phyloP scores from a whole-genome alignment of 331 rosid species.

The Malus hybrid region DNA sequence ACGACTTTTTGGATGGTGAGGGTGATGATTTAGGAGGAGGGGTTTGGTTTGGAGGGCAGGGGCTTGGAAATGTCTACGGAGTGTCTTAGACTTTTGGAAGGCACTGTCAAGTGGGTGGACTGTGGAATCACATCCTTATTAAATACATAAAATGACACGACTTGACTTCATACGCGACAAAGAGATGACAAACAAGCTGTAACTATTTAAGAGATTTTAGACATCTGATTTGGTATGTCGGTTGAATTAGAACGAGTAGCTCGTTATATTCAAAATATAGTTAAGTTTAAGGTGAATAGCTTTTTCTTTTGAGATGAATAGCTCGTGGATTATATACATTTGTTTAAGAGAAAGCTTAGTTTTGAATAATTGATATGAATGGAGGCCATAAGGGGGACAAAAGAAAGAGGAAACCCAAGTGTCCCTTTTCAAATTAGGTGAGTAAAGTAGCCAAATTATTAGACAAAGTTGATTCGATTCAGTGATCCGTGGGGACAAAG shows the following conservation, averaged over 20 bases:
- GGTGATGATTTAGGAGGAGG: slow-evolving; percentile 13
- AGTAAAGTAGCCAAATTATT: slow-evolving; percentile 29
- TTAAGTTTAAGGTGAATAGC: too few relatives aligned
- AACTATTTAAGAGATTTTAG: too few relatives aligned
- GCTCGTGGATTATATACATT: not conserved
- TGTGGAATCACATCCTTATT: slow-evolving; percentile 1
- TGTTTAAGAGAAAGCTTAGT: not conserved
- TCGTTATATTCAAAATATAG: too few relatives aligned
- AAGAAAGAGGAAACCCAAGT: slow-evolving; percentile 8
- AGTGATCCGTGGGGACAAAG: not conserved
- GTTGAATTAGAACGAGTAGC: not conserved
- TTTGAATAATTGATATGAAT: not conserved
- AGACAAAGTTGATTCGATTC: slow-evolving; percentile 11
- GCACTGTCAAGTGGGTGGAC: slow-evolving; percentile 21
- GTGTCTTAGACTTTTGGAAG: slow-evolving; percentile 22
- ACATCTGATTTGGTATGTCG: too few relatives aligned
- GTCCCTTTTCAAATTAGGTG: slow-evolving; percentile 49
- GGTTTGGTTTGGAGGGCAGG: slow-evolving; percentile 22
- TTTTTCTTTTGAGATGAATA: too few relatives aligned
- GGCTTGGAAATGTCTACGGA: slow-evolving; percentile 28
- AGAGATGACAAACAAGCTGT: too few relatives aligned
- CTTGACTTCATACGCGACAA: not conserved
- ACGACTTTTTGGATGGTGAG: slow-evolving; percentile 41
- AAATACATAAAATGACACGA: too few relatives aligned
- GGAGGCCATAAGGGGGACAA: slow-evolving; percentile 15